phyloP scores from a whole-genome alignment of 148 eudicot genomes.

The Chenopodium formosanum region DNA sequence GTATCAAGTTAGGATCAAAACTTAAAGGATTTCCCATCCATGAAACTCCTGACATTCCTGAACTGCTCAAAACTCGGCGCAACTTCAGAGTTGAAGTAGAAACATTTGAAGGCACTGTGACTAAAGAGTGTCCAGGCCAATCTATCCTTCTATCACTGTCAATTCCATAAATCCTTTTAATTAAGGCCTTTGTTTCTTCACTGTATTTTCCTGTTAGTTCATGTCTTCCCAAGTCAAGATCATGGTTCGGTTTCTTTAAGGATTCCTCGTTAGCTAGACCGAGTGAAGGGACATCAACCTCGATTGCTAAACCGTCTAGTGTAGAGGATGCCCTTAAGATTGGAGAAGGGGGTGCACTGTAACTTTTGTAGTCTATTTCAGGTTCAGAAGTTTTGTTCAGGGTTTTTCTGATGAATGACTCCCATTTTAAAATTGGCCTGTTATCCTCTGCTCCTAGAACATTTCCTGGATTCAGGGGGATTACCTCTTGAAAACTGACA shows the following conservation, averaged over 20 bases:
- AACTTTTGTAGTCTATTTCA: slow-evolving; percentile 50
- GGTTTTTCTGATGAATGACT: slow-evolving; percentile 60
- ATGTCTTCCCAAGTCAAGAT: slow-evolving; percentile 20
- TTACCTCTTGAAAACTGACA: slow-evolving; percentile 88
- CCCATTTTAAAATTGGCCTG: slow-evolving; percentile 82
- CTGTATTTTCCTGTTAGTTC: slow-evolving; percentile 20
- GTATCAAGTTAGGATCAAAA: slow-evolving; percentile 34
- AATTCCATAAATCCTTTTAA: slow-evolving; percentile 49
- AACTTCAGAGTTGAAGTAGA: slow-evolving; percentile 33
- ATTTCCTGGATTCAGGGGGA: slow-evolving; percentile 83
- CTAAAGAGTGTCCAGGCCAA: slow-evolving; percentile 59
- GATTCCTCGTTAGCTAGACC: slow-evolving; percentile 27
- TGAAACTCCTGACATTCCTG: slow-evolving; percentile 43
- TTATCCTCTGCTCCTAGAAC: slow-evolving; percentile 81
- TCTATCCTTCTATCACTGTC: slow-evolving; percentile 58
- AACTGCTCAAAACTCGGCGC: slow-evolving; percentile 59
- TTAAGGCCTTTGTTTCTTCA: slow-evolving; percentile 36
- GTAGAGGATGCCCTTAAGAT: slow-evolving; percentile 49
- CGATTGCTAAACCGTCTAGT: slow-evolving; percentile 48
- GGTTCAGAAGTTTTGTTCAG: slow-evolving; percentile 54
- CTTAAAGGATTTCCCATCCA: slow-evolving; percentile 40
- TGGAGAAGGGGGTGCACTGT: slow-evolving; percentile 85
- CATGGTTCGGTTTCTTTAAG: slow-evolving; percentile 6
- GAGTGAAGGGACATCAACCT: slow-evolving; percentile 25
- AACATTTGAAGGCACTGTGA: slow-evolving; percentile 35